Base-by-base conservation (phyloP, 2,329 filamentous ascomycete species). In the Fusarium odoratissimum region DNA sequence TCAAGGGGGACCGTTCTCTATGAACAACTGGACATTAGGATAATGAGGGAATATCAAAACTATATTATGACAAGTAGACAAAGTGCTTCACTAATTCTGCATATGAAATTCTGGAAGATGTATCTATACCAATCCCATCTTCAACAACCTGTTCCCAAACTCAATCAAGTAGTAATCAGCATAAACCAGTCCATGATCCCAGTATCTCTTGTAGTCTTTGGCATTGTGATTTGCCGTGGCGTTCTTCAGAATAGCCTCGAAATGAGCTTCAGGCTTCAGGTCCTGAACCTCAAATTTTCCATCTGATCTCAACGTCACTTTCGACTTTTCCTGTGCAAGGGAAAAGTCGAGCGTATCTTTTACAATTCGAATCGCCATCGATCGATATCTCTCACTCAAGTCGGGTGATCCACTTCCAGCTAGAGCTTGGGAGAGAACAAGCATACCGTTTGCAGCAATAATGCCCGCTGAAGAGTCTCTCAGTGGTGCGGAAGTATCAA, bases 141-240 rank as follows among this genome's bases (percentile, higher is more conserved):
- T 73, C 3, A 73, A 13, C 19, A 73, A 8, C 41, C 67, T 49
- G 11, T 73, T 73, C 8, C 70, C 70, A 67, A 73, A 73, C 31
- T 73, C 83, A 8, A 87, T 74, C 21, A 86, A 75, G 66, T 83
- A 87, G 66, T 87, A 87, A 68, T 87, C 85, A 0, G 81, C 85
- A 77, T 87, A 87, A 4, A 87, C 85, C 14, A 87, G 62, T 0
- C 85, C 85, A 65, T 83, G 81, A 16, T 83, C 77, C 69, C 79
- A 78, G 38, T 80, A 81, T 37, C 79, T 61, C 64, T 76, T 76
- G 17, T 76, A 74, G 9, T 79, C 80, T 11, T 77, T 71, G 0
- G 72, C 72, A 33, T 82, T 82, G 57, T 81, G 75, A 44, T 81
- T 82, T 1, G 80, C 80, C 1, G 81, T 82, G 4, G 80, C 80